Evolutionary conservation across 1,284 basidiomycete genomes (phyloP).

Genomic region (Phaffia rhodozyma): DNA sequence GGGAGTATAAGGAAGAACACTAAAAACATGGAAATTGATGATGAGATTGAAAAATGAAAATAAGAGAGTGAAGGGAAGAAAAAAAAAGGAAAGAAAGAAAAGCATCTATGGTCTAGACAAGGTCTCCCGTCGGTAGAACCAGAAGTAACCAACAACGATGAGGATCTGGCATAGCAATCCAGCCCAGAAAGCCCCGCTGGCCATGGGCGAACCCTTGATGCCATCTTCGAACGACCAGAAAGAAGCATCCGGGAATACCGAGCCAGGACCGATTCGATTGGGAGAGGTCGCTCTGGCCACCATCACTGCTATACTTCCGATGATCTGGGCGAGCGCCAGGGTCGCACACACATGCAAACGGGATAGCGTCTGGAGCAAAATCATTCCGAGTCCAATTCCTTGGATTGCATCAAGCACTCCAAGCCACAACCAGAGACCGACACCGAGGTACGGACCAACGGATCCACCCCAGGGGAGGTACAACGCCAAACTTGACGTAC

Average conservation of each 20-base stretch:
- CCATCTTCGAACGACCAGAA: constrained; percentile 48
- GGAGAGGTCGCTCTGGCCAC: constrained; percentile 73
- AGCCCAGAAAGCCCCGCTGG: constrained; percentile 58
- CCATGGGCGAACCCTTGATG: constrained; percentile 15
- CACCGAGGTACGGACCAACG: constrained; percentile 36
- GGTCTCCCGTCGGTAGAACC: constrained; percentile 41
- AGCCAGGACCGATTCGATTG: constrained; percentile 66
- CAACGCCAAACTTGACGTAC: constrained; percentile 39
- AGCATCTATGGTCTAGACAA: constrained; percentile 4
- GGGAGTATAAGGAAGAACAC: no score
- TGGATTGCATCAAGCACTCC: constrained; percentile 85
- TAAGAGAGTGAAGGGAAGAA: constrained; percentile 15
- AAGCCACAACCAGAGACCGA: constrained; percentile 83
- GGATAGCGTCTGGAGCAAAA: constrained; percentile 80
- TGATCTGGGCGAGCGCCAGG: constrained; percentile 69
- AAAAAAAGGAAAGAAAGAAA: constrained; percentile 12
- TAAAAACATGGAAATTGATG: no score
- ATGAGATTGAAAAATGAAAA: constrained; percentile 15
- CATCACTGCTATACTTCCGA: constrained; percentile 71
- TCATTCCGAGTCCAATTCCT: constrained; percentile 55
- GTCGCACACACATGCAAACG: constrained; percentile 85
- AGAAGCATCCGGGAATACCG: constrained; percentile 81
- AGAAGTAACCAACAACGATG: constrained; percentile 82
- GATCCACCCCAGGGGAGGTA: constrained; percentile 83
- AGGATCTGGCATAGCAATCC: constrained; percentile 52